phyloP scores from a whole-genome alignment of 305 asterid species.

The Galium porrigens region DNA sequence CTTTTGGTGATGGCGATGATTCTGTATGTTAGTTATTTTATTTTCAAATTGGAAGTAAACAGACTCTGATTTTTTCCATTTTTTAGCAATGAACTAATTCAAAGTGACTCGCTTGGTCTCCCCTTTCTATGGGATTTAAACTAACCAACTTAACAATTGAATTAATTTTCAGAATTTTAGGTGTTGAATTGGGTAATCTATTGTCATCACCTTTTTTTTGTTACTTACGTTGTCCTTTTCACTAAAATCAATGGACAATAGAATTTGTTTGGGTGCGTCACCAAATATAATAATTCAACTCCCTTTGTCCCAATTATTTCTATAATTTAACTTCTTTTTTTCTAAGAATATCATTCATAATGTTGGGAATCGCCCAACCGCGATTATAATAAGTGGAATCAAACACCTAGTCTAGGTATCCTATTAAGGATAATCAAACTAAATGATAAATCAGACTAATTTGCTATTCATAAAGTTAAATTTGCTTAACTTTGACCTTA shows the following conservation, averaged over 20 bases:
- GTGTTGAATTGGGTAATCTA: not conserved
- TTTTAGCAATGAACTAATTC: not conserved
- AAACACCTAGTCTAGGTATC: too few relatives aligned
- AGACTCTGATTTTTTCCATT: not conserved
- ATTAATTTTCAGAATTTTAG: not conserved
- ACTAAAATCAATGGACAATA: not conserved
- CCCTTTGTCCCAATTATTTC: too few relatives aligned
- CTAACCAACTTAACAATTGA: not conserved
- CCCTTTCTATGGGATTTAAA: not conserved
- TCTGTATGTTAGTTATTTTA: not conserved
- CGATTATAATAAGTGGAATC: too few relatives aligned
- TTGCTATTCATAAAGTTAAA: too few relatives aligned
- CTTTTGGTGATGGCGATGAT: slow-evolving; percentile 6
- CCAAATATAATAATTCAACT: too few relatives aligned
- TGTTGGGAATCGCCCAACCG: too few relatives aligned
- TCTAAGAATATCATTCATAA: too few relatives aligned
- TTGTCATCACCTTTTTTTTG: not conserved
- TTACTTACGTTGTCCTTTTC: not conserved
- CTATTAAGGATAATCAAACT: too few relatives aligned
- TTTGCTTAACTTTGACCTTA: too few relatives aligned
- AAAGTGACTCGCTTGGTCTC: not conserved
- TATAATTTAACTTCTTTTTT: too few relatives aligned
- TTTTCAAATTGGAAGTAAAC: not conserved
- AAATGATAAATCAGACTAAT: too few relatives aligned
- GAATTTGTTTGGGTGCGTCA: not conserved